phyloP scores from a whole-genome alignment of 768 basidiomycete genomes.

The Cystofilobasidium macerans region DNA sequence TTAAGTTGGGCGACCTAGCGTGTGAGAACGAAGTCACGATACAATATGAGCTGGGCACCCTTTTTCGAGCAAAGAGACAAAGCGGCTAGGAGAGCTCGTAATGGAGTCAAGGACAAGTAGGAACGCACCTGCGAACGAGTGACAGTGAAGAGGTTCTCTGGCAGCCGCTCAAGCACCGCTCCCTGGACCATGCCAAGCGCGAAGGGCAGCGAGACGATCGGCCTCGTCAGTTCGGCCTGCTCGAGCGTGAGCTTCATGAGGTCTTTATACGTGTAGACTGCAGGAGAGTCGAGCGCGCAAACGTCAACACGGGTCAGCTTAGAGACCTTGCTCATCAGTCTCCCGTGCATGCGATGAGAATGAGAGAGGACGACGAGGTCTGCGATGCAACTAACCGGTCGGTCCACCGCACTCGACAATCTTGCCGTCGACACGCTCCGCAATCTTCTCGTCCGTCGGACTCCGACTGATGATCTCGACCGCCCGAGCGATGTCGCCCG shows the following conservation, averaged over 20 bases:
- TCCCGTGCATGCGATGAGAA: background rate
- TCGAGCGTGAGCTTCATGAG: slow-evolving; percentile 55
- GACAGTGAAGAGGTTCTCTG: slow-evolving; percentile 55
- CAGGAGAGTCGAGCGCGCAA: background rate
- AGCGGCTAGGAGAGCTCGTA: too few species aligned
- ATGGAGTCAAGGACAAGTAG: background rate
- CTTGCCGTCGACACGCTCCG: slow-evolving; percentile 39
- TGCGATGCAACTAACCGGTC: too few species aligned
- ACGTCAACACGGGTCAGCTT: background rate
- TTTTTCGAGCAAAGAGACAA: background rate
- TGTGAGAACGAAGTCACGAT: background rate
- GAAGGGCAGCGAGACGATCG: slow-evolving; percentile 57
- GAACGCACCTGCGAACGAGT: slow-evolving; percentile 56
- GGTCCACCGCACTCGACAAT: slow-evolving; percentile 47
- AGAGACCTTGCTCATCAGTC: background rate
- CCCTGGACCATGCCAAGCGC: slow-evolving; percentile 56
- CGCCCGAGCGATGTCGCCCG: slow-evolving; percentile 53
- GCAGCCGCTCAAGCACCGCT: slow-evolving; percentile 52
- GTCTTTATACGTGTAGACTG: slow-evolving; percentile 58
- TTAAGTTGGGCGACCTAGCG: slow-evolving; percentile 53
- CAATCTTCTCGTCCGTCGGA: slow-evolving; percentile 40
- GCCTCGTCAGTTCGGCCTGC: slow-evolving; percentile 47
- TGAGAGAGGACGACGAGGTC: slow-evolving; percentile 28
- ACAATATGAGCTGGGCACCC: background rate
- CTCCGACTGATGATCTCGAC: slow-evolving; percentile 51